Evolutionary conservation across 2,329 filamentous ascomycete species (phyloP), one percentile per base, ranked within the genome.

Genomic region (Mycosphaerella sp.): DNA sequence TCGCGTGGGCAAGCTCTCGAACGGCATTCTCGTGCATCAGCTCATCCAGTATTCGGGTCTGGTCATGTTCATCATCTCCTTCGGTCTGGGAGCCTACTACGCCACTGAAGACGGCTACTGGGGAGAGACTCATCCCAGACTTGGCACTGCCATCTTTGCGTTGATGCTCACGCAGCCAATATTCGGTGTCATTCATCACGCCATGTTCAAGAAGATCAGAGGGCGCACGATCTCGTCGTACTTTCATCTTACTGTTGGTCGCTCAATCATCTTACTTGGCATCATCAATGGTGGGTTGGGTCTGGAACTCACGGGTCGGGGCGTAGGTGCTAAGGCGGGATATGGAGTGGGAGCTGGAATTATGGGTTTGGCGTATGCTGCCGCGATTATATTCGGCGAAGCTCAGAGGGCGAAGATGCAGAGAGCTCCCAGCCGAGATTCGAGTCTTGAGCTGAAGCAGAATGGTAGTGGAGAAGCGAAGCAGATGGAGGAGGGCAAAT

Each of bases 221-320:
- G 63, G 63, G 10, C 73, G 75, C 30, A 75, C 73, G 2, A 56
- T 71, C 4, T 76, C 73, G 62, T 76, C 75, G 0, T 70, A 73
- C 51, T 62, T 65, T 3, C 65, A 67, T 50, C 41, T 65, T n/a
- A 52, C 53, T 16, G 48, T 63, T 10, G 65, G 65, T 25, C 60
- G 65, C 13, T 49, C 59, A 14, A 68, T 75, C 25, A 72, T 81
- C 13, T 66, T 73, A 0, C 65, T 81, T 0, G 79, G 75, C 2
- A 75, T 80, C 45, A 69, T 80, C 60, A 81, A 80, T 58, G 79
- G 76, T 16, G 78, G 78, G 0, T 63, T 81, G 1, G 79, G 79
- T 0, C 70, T 80, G 36, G 64, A 68, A 52, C 66, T 79, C 16
- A 73, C 75, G 1, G 68, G 72, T 1, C 49, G 69, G 67, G 39